A percentile compares a stretch with the other conserved stretches of the same genome.
phyloP scores from a whole-genome alignment of 2,329 filamentous ascomycete genomes.

The Ceratocystis destructans region DNA sequence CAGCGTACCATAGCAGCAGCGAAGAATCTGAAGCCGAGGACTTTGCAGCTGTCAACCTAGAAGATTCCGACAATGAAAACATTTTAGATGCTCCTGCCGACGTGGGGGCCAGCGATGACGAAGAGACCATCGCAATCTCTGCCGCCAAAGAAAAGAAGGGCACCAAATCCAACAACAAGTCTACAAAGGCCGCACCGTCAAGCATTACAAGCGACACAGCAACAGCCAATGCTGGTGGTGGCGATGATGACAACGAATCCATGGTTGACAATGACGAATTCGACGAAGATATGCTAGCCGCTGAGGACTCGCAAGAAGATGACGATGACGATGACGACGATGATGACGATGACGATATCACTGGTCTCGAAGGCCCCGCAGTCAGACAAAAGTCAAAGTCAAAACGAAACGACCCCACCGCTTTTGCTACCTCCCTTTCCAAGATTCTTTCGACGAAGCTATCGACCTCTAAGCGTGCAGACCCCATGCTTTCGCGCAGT shows the following conservation, averaged over 20 bases:
- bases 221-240: slow-evolving; percentile 20
- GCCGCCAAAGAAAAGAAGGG: slow-evolving; percentile 21
- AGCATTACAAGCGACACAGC: slow-evolving; percentile 23
- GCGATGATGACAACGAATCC: slow-evolving; percentile 20
- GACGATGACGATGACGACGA: slow-evolving; percentile 22
- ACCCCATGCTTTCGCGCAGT: slow-evolving; percentile 83
- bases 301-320: slow-evolving; percentile 24
- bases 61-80: slow-evolving; percentile 46
- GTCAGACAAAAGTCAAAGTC: slow-evolving; percentile 36
- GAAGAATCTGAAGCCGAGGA: slow-evolving; percentile 30
- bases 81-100: slow-evolving; percentile 40
- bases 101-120: slow-evolving; percentile 29
- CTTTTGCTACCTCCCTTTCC: slow-evolving; percentile 83
- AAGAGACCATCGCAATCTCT: slow-evolving; percentile 25
- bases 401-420: slow-evolving; percentile 83
- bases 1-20: slow-evolving; percentile 41
- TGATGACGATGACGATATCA: slow-evolving; percentile 30
- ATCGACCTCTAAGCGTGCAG: slow-evolving; percentile 62
- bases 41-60: slow-evolving; percentile 39
- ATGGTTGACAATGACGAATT: slow-evolving; percentile 27
- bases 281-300: slow-evolving; percentile 22
- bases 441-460: slow-evolving; percentile 89
- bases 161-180: slow-evolving; percentile 18
- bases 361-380: slow-evolving; percentile 26
- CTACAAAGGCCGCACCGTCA: slow-evolving; percentile 21